phyloP scores from a whole-genome alignment of 345 rosid species.

The Eucalyptus caleyi region DNA sequence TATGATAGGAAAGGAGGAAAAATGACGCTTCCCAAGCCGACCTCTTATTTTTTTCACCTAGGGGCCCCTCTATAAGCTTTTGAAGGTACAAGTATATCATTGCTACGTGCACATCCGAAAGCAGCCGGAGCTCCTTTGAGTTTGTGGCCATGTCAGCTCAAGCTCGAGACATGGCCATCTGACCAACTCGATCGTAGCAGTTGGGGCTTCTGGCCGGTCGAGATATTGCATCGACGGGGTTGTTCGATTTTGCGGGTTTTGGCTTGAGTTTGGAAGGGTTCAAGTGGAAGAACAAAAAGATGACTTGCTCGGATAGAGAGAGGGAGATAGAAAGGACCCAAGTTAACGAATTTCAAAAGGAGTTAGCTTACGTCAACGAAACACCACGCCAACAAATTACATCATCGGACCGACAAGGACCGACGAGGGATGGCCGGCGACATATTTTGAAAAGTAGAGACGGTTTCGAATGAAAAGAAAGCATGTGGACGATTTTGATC shows the following conservation, averaged over 20 bases:
- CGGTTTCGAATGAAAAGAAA: background rate
- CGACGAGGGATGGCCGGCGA: background rate
- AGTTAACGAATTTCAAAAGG: background rate
- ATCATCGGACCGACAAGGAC: background rate
- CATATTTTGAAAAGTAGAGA: background rate
- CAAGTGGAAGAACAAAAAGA: background rate
- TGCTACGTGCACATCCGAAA: background rate
- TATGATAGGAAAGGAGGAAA: background rate
- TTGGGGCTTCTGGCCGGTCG: background rate
- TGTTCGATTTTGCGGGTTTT: background rate
- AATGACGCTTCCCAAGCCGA: background rate
- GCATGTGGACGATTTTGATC: background rate
- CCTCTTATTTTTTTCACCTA: background rate
- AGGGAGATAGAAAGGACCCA: background rate
- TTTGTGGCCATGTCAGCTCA: background rate
- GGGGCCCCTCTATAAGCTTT: background rate
- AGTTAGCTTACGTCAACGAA: background rate
- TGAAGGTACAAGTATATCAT: background rate
- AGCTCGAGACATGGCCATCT: background rate
- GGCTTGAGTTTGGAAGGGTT: background rate
- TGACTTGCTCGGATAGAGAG: background rate
- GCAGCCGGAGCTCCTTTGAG: background rate
- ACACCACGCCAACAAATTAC: background rate
- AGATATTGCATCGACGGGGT: background rate
- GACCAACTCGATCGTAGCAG: background rate